A percentile compares a stretch with the other conserved stretches of the same genome.
These are phyloP conservation scores for Suillus hirtellus DNA, from an alignment of 768 basidiomycete genomes.

Conservation along the genomic window DNA sequence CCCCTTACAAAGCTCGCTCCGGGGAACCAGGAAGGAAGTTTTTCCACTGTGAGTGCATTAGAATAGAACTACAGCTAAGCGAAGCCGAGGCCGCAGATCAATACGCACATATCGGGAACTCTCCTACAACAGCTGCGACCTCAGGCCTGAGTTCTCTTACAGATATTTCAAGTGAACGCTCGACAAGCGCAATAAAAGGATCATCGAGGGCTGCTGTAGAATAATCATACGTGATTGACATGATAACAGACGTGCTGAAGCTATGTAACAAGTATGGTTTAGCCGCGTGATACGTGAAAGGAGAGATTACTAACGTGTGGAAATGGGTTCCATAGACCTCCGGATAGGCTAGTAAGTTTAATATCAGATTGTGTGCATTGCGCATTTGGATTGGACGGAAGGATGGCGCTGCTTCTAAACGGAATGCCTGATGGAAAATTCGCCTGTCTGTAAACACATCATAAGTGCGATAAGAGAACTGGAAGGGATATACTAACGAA, in stretches of 20 bases:
- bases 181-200: constrained; percentile 22
- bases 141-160: constrained; percentile 21
- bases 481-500: constrained; percentile 13
- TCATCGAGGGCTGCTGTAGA: constrained; percentile 19
- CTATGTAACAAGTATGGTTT: constrained; percentile 13
- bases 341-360: constrained; percentile 25
- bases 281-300: not conserved
- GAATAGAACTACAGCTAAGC: not conserved
- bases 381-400: constrained; percentile 36
- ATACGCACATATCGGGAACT: constrained; percentile 22
- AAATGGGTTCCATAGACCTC: constrained; percentile 26
- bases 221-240: constrained; percentile 29
- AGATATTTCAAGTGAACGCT: constrained; percentile 11
- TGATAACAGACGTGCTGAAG: constrained; percentile 21
- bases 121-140: constrained; percentile 16
- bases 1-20: constrained; percentile 20
- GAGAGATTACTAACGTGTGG: constrained; percentile 16
- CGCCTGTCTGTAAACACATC: constrained; percentile 18
- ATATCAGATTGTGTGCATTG: constrained; percentile 33
- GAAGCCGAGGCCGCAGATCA: not conserved
- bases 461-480: not conserved
- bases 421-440: constrained; percentile 39
- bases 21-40: constrained; percentile 27
- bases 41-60: constrained; percentile 13
- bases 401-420: constrained; percentile 23